These are phyloP conservation scores for Suillus subluteus DNA, from an alignment of 768 basidiomycete genomes.

Conservation along the genomic window DNA sequence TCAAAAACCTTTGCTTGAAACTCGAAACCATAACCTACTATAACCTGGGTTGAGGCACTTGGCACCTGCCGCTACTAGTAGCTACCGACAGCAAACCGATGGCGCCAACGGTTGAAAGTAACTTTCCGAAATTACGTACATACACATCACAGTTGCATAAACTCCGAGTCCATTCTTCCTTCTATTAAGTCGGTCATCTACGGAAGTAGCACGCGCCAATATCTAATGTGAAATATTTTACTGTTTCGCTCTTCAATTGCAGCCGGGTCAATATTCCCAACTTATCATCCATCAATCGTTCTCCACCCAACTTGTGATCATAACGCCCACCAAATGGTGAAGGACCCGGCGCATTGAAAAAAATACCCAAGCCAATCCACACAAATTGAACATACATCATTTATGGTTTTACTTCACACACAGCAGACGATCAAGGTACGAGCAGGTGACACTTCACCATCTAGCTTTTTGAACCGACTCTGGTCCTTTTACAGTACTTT, in stretches of 20 bases:
- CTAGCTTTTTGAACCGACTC: not conserved
- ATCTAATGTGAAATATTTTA: too few relatives aligned
- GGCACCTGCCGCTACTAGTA: too few relatives aligned
- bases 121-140: too few relatives aligned
- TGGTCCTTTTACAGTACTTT: slow-evolving; percentile 10
- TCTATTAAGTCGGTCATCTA: too few relatives aligned
- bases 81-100: too few relatives aligned
- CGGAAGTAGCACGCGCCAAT: too few relatives aligned
- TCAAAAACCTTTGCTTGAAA: not conserved
- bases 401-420: slow-evolving; percentile 14
- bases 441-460: not conserved
- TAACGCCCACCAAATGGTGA: not conserved
- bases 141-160: too few relatives aligned
- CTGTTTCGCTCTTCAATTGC: not conserved
- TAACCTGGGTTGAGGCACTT: too few relatives aligned
- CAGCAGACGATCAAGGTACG: slow-evolving; percentile 16
- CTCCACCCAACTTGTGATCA: not conserved
- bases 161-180: too few relatives aligned
- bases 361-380: not conserved
- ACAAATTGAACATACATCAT: slow-evolving; percentile 3
- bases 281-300: not conserved
- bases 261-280: not conserved
- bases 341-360: not conserved
- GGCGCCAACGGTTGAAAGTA: too few relatives aligned
- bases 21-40: not conserved